Evolutionary conservation across 805 yeast genomes (phyloP).

Genomic region (Pichia membranifaciens): DNA sequence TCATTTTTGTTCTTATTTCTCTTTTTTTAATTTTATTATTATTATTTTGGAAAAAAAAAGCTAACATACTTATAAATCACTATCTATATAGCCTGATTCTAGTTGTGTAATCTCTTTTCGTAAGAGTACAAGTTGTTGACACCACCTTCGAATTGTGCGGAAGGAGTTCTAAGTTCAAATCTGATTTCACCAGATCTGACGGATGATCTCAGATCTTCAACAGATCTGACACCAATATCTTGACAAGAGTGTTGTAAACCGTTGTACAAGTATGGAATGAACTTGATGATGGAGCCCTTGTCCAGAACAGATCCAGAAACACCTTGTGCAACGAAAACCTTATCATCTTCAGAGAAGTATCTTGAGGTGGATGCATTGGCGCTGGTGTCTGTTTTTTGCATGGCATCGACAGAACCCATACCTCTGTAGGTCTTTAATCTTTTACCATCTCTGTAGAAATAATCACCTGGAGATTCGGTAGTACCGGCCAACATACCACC

Average conservation of each 20-base stretch:
- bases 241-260: conserved; percentile 99
- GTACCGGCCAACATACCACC: conserved; percentile 99
- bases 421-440: conserved; percentile 97
- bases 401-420: conserved; percentile 99
- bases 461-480: conserved; percentile 96
- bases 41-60: not conserved
- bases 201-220: conserved; percentile 53
- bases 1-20: no score
- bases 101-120: conserved; percentile 95
- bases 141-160: conserved; percentile 99
- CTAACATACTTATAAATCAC: not conserved
- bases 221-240: conserved; percentile 84
- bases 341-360: conserved; percentile 93
- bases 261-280: conserved; percentile 86
- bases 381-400: conserved; percentile 81
- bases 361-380: conserved; percentile 98
- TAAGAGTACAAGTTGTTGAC: conserved; percentile 93
- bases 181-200: conserved; percentile 70
- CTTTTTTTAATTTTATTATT: no score
- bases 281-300: conserved; percentile 91
- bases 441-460: conserved; percentile 96
- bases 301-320: conserved; percentile 95
- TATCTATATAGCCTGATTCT: conserved; percentile 17
- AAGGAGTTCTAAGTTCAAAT: conserved; percentile 96
- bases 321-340: conserved; percentile 98